These are phyloP conservation scores for Pugionium dolabratum DNA, from an alignment of 345 rosid genomes.

Conservation along the genomic window DNA sequence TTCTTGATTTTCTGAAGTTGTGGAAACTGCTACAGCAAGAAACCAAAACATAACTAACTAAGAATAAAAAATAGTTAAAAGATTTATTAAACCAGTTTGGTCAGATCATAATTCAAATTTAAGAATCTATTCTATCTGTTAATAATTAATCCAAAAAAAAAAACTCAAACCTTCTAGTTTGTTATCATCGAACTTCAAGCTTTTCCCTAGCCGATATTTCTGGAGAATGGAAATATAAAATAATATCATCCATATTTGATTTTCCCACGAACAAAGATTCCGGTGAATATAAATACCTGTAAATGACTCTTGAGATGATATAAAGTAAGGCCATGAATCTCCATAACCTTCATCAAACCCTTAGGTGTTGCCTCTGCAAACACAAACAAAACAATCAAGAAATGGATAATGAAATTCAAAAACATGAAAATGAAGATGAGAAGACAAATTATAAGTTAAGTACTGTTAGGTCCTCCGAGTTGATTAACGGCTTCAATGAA, in stretches of 20 bases:
- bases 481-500: slow-evolving; percentile 79
- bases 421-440: slow-evolving; percentile 15
- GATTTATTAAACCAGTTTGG: not conserved
- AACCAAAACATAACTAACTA: not conserved
- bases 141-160: not conserved
- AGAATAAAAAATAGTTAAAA: not conserved
- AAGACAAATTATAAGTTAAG: slow-evolving; percentile 12
- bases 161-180: slow-evolving; percentile 37
- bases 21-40: slow-evolving; percentile 30
- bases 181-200: slow-evolving; percentile 50
- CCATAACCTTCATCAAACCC: slow-evolving; percentile 84
- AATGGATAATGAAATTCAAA: not conserved
- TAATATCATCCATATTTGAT: slow-evolving; percentile 11
- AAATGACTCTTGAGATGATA: slow-evolving; percentile 97
- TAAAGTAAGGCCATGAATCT: slow-evolving; percentile 81
- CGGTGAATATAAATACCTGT: slow-evolving; percentile 49
- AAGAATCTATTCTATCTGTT: slow-evolving; percentile 14
- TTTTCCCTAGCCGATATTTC: slow-evolving; percentile 93
- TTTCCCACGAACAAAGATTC: slow-evolving; percentile 5
- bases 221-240: slow-evolving; percentile 41
- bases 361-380: slow-evolving; percentile 91
- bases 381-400: slow-evolving; percentile 26
- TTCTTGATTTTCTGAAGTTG: slow-evolving; percentile 36
- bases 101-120: slow-evolving; percentile 25
- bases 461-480: slow-evolving; percentile 92